Conservation (phyloP, 1,284 basidiomycete genomes). For the Moniliophthora roreri region DNA sequence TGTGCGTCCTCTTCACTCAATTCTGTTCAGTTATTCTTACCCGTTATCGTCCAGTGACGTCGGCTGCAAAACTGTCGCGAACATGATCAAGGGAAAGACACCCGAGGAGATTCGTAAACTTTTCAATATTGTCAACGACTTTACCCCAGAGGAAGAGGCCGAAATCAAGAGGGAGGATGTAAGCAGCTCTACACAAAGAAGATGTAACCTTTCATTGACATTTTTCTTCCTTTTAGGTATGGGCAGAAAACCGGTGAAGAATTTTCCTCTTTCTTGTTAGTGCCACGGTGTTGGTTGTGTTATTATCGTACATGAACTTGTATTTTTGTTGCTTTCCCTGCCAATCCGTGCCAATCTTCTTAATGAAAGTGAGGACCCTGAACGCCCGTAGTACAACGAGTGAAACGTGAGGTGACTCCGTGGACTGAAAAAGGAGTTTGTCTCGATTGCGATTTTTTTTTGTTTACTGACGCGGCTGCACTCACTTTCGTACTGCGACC, state of each 20-base stretch:
- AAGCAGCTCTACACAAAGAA: slow-evolving; percentile 42
- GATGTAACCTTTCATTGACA: slow-evolving; percentile 19
- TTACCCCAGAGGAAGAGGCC: slow-evolving; percentile 99
- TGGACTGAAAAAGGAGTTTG: too few relatives aligned
- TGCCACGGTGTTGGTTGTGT: slow-evolving; percentile 4
- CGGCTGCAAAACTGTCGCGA: slow-evolving; percentile 99
- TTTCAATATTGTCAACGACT: slow-evolving; percentile 98
- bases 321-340: too few relatives aligned
- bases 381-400: too few relatives aligned
- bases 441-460: too few relatives aligned
- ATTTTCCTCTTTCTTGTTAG: not conserved
- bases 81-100: slow-evolving; percentile 99
- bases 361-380: too few relatives aligned
- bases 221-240: slow-evolving; percentile 57
- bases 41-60: slow-evolving; percentile 69
- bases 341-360: too few relatives aligned
- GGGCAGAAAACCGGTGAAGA: slow-evolving; percentile 82
- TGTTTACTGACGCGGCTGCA: too few relatives aligned
- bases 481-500: too few relatives aligned
- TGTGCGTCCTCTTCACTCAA: slow-evolving; percentile 55
- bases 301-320: too few relatives aligned
- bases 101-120: slow-evolving; percentile 95
- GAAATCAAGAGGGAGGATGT: slow-evolving; percentile 99
- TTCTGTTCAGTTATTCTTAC: slow-evolving; percentile 1
- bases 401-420: too few relatives aligned